Percentiles rank a stretch among this genome's conserved stretches.
phyloP scores from a whole-genome alignment of 2,329 filamentous ascomycete species.

The Diplocarpon mali region DNA sequence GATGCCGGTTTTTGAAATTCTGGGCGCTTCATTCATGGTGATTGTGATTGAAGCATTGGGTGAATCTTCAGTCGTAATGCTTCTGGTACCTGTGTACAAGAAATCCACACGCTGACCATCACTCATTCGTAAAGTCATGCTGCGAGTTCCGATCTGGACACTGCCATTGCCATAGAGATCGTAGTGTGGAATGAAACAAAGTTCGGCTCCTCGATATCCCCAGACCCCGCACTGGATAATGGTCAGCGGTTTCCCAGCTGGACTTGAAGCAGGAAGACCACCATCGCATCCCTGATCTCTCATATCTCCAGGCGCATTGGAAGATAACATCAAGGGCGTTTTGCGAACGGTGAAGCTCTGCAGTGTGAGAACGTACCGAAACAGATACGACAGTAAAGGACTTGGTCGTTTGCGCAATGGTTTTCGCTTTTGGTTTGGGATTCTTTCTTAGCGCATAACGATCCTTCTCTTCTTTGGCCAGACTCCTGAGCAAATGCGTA shows the following conservation, averaged over 20 bases:
- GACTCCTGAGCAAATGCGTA: not conserved
- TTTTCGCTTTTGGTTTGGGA: not conserved
- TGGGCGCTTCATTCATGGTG: not conserved
- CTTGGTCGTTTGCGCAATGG: not conserved
- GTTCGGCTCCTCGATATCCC: not conserved
- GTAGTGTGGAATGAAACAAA: constrained; percentile 4
- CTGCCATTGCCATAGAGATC: not conserved
- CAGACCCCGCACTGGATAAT: constrained; percentile 1
- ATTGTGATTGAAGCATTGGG: not conserved
- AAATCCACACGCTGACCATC: constrained; percentile 3
- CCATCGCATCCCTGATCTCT: no score
- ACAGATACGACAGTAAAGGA: not conserved
- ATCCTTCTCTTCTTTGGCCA: constrained; percentile 4
- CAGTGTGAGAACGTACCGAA: not conserved
- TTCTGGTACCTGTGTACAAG: not conserved
- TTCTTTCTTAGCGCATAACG: not conserved
- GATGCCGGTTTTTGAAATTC: not conserved
- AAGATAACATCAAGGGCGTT: not conserved
- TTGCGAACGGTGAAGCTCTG: not conserved
- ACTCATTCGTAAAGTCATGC: not conserved
- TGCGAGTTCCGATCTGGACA: constrained; percentile 1
- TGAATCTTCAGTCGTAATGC: constrained; percentile 3
- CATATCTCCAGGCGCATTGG: not conserved
- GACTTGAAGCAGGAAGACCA: no score
- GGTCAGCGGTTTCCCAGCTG: not conserved